Base-by-base conservation (phyloP, 139 green algal species). In the Chlorella sp. region DNA sequence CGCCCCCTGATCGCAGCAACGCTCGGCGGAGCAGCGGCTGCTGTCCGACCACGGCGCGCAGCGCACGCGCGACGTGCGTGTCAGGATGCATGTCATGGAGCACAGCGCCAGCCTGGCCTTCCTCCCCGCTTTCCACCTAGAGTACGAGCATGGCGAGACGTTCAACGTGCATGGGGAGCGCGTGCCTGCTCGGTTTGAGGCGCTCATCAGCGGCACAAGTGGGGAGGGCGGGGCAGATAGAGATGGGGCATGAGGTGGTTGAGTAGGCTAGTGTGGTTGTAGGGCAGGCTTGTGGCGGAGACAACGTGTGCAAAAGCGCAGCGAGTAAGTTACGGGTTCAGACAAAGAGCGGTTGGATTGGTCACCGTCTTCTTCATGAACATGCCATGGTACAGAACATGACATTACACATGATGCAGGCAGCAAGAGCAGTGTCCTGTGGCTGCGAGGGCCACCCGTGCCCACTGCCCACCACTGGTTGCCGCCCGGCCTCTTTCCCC, bases 101-200 rank as follows among this genome's bases (percentile, higher is more conserved):
- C 85, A 90, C 48, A 53, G 69, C 15, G 93, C 93, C 5, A 73
- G 86, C 11, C 66, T 95, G 4, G 77, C 94, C 14, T 95, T 91
- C 77, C 83, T 94, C 3, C 93, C 93, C 24, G 91, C 88, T 2
- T 93, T 91, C 69, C 81, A 89, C 22, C 82, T 94, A 0, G 40
- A 88, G 73, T 95, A 95, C 81, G 48, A 71, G n/a, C 90, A 92
- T 76, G 93, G 93, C 7, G 86, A 93, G 81, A 68, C 76, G 26
- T 91, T 93, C 83, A 94, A 93, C 61, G 81, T 36, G n/a, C 90
- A 93, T 39, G 88, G 91, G 0, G 93, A 94, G 88, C 89, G 93
- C 0, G 84, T 80, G 57, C 86, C 89, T 22, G 69, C 93, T 3
- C 34, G 66, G 18, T 94, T 88, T 78, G 68, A 92, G 89, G 91